These are phyloP conservation scores for Cyberlindnera bimundalis DNA, from an alignment of 805 yeast genomes.

Conservation along the genomic window DNA sequence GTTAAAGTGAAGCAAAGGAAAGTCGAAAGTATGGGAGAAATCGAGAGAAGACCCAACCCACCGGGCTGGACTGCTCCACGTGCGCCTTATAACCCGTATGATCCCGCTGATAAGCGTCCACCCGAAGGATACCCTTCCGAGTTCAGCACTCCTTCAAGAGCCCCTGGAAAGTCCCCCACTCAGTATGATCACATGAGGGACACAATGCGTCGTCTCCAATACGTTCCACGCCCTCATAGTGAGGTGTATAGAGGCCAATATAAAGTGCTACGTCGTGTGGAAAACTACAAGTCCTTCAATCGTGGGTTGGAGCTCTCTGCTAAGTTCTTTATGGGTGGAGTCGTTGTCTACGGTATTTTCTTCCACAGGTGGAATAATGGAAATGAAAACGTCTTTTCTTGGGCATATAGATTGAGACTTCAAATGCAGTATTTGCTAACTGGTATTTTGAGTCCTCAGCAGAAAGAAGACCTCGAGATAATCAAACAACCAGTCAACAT, in stretches of 20 bases:
- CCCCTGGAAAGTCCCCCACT: slow-evolving; percentile 62
- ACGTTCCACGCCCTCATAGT: slow-evolving; percentile 74
- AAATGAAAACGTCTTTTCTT: slow-evolving; percentile 68
- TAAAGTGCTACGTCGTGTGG: slow-evolving; percentile 61
- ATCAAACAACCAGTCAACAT: slow-evolving; percentile 33
- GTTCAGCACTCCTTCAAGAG: slow-evolving; percentile 60
- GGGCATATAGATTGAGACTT: slow-evolving; percentile 60
- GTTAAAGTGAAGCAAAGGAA: too few relatives aligned
- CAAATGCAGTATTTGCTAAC: slow-evolving; percentile 48
- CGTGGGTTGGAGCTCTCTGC: slow-evolving; percentile 61
- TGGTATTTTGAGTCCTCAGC: slow-evolving; percentile 55
- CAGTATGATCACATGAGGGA: slow-evolving; percentile 67
- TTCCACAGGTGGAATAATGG: slow-evolving; percentile 86
- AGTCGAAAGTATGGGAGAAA: slow-evolving; percentile 10
- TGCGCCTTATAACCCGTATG: slow-evolving; percentile 68
- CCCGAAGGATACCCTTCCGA: slow-evolving; percentile 86
- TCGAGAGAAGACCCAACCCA: slow-evolving; percentile 69
- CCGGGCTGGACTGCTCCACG: slow-evolving; percentile 73
- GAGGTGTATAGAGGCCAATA: slow-evolving; percentile 76
- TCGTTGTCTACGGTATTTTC: slow-evolving; percentile 60
- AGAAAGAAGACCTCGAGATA: slow-evolving; percentile 52
- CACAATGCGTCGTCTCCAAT: slow-evolving; percentile 69
- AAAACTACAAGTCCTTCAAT: slow-evolving; percentile 49
- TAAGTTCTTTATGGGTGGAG: slow-evolving; percentile 43
- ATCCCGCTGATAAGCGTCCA: slow-evolving; percentile 71